phyloP scores from a whole-genome alignment of 1,139 yeast genomes.

The Magnusiomyces suaveolens region DNA sequence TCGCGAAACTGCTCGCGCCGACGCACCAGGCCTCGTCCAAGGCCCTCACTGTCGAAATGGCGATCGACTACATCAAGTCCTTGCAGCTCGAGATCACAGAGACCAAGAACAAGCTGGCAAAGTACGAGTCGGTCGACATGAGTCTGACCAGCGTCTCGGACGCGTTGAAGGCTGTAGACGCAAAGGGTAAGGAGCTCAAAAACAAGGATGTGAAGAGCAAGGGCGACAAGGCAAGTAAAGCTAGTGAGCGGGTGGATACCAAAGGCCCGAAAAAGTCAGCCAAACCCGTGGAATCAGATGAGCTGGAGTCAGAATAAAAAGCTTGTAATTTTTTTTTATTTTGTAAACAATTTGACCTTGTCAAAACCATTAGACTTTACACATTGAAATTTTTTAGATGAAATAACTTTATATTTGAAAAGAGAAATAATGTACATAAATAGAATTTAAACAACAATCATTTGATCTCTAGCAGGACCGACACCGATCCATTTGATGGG shows the following conservation, averaged over 20 bases:
- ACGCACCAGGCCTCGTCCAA: conserved; percentile 49
- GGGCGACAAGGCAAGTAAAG: background rate
- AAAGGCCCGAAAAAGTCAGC: too few species aligned
- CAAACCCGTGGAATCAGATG: too few species aligned
- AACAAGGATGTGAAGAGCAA: background rate
- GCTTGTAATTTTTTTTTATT: too few species aligned
- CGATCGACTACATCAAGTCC: conserved; percentile 56
- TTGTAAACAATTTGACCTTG: background rate
- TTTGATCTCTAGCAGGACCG: conserved; percentile 81
- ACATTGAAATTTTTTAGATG: background rate
- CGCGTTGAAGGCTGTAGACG: background rate
- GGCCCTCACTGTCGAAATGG: conserved; percentile 91
- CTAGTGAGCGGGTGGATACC: background rate
- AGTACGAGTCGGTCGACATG: conserved; percentile 7
- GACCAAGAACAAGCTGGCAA: conserved; percentile 21
- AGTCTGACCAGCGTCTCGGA: background rate
- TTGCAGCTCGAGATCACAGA: conserved; percentile 40
- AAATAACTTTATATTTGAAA: too few species aligned
- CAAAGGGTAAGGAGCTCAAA: background rate
- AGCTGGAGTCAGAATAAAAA: too few species aligned
- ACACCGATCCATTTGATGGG: conserved; percentile 97
- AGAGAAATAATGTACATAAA: too few species aligned
- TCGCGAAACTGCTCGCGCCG: conserved; percentile 60
- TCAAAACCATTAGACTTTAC: background rate
- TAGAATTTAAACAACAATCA: conserved; percentile 22